These are phyloP conservation scores for Elsinoe arachidis DNA, from an alignment of 2,329 filamentous ascomycete species.

Conservation along the genomic window DNA sequence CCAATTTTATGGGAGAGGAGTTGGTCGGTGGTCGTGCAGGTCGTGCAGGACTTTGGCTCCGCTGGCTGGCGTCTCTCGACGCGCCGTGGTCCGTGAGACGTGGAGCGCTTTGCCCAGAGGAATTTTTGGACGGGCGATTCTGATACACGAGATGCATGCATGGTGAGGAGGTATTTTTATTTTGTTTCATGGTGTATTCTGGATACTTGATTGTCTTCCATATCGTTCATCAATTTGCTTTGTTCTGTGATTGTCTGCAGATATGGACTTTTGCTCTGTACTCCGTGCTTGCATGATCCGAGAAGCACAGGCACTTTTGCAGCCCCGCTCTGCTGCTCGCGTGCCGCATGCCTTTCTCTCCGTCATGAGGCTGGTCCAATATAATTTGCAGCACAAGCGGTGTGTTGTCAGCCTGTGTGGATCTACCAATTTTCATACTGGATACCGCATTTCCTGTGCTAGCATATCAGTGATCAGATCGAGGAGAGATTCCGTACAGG, in stretches of 20 bases:
- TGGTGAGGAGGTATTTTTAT: background rate
- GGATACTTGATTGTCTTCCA: too few species aligned
- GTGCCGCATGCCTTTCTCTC: background rate
- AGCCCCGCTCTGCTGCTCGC: constrained; percentile 2
- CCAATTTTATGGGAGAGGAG: constrained; percentile 7
- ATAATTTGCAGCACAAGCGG: background rate
- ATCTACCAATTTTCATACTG: too few species aligned
- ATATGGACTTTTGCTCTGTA: background rate
- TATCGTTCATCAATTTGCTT: background rate
- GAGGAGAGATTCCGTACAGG: too few species aligned
- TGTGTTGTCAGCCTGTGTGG: background rate
- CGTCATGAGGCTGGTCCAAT: background rate
- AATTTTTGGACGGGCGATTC: background rate
- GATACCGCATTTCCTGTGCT: too few species aligned
- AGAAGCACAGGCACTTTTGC: background rate
- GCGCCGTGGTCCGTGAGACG: constrained; percentile 1
- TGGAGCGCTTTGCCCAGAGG: background rate
- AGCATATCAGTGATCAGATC: too few species aligned
- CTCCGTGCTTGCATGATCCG: background rate
- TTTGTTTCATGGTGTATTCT: background rate
- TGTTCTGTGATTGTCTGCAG: background rate
- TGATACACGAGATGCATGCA: background rate
- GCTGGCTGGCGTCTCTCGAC: constrained; percentile 1
- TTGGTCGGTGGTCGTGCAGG: constrained; percentile 1
- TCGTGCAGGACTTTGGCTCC: background rate